phyloP scores from a whole-genome alignment of 163 green algal species.

The Chlorella variabilis region DNA sequence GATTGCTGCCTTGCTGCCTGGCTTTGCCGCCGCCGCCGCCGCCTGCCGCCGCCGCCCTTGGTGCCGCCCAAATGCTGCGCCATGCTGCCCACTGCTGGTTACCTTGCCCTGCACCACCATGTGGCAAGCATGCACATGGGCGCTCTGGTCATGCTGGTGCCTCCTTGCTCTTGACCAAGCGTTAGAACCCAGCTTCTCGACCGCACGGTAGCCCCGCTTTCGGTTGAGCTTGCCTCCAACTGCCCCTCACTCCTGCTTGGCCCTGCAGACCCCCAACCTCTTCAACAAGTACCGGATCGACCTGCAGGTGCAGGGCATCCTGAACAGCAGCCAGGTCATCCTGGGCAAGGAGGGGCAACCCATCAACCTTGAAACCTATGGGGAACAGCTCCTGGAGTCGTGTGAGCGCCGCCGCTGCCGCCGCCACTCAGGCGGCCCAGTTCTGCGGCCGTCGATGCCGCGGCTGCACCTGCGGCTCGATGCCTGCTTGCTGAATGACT shows the following conservation, averaged over 20 bases:
- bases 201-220: too few species aligned
- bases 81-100: not conserved
- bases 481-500: too few species aligned
- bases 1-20: not conserved
- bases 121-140: too few species aligned
- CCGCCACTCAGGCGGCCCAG: not conserved
- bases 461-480: not conserved
- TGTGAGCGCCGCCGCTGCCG: slow-evolving; percentile 13
- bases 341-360: slow-evolving; percentile 51
- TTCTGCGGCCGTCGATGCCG: not conserved
- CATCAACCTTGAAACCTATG: slow-evolving; percentile 30
- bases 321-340: slow-evolving; percentile 62
- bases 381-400: slow-evolving; percentile 21
- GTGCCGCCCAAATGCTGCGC: not conserved
- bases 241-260: too few species aligned
- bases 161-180: too few species aligned
- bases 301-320: slow-evolving; percentile 79
- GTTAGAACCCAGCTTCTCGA: too few species aligned
- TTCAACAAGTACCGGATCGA: slow-evolving; percentile 69
- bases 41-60: not conserved
- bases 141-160: too few species aligned
- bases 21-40: not conserved
- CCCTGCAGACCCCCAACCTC: slow-evolving; percentile 58
- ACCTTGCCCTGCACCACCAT: too few species aligned
- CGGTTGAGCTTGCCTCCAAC: too few species aligned